phyloP scores from a whole-genome alignment of 2,329 filamentous ascomycete genomes.

The Metarhizium humberi region DNA sequence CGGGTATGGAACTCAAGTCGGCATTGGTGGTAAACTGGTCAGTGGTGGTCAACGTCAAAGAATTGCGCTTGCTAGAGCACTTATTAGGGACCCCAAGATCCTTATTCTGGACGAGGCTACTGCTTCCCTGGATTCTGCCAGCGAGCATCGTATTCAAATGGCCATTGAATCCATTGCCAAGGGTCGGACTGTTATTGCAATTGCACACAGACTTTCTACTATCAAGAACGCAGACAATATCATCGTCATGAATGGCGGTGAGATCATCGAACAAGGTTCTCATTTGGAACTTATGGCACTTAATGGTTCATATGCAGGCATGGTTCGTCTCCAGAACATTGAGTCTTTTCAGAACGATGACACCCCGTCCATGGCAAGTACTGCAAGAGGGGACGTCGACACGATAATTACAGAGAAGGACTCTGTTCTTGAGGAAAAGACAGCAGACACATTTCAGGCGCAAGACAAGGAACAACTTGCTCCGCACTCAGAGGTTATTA shows the following conservation, averaged over 20 bases:
- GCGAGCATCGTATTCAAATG: conserved; percentile 44
- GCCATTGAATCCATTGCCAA: conserved; percentile 35
- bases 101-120: conserved; percentile 55
- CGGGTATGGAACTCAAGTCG: conserved; percentile 44
- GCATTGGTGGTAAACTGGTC: conserved; percentile 42
- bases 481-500: conserved; percentile 14
- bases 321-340: conserved; percentile 37
- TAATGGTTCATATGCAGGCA: conserved; percentile 40
- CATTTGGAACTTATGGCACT: conserved; percentile 49
- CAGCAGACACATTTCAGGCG: conserved; percentile 30
- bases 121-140: conserved; percentile 48
- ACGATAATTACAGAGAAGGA: conserved; percentile 23
- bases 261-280: conserved; percentile 53
- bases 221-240: conserved; percentile 58
- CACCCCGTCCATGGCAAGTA: conserved; percentile 20
- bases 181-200: conserved; percentile 54
- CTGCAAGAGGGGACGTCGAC: conserved; percentile 29
- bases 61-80: conserved; percentile 46
- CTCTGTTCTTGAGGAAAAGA: conserved; percentile 24
- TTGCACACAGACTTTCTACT: conserved; percentile 54
- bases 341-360: conserved; percentile 17
- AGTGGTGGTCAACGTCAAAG: conserved; percentile 54
- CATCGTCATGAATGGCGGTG: conserved; percentile 52
- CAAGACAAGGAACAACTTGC: conserved; percentile 23
- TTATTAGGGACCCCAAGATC: conserved; percentile 47